Conservation (phyloP, 805 yeast species). For the Yarrowia divulgata region DNA sequence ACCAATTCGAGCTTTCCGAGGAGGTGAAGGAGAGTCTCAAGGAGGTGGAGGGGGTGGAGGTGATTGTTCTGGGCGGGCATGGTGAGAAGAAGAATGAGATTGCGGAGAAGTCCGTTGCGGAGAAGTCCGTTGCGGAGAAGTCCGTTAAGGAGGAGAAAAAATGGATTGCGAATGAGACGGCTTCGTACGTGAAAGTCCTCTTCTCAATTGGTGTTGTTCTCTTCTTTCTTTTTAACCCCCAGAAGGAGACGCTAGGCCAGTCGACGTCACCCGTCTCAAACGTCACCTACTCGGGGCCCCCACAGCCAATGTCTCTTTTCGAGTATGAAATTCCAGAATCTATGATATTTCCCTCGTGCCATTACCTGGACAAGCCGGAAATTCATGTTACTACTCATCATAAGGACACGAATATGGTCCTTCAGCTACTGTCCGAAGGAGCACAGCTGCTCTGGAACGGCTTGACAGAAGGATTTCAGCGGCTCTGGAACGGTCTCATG, state of each 20-base stretch:
- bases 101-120: not conserved
- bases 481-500: conserved; percentile 8
- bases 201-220: not conserved
- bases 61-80: not conserved
- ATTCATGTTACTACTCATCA: not conserved
- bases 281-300: not conserved
- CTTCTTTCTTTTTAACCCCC: conserved; percentile 3
- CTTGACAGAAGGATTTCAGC: too few species aligned
- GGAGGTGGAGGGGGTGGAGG: not conserved
- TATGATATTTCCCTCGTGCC: not conserved
- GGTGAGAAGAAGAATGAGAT: not conserved
- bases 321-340: not conserved
- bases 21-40: not conserved
- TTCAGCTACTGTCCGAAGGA: not conserved
- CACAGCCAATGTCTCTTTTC: not conserved
- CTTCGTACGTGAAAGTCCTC: not conserved
- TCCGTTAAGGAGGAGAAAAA: too few species aligned
- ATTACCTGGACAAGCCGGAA: not conserved
- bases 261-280: not conserved
- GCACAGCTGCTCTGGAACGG: conserved; percentile 9
- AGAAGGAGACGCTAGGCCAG: not conserved
- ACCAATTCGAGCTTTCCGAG: not conserved
- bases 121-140: too few species aligned
- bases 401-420: not conserved
- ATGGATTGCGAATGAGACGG: not conserved